Base-by-base conservation (phyloP, 2,329 filamentous ascomycete species). In the Epichloe coenophiala region DNA sequence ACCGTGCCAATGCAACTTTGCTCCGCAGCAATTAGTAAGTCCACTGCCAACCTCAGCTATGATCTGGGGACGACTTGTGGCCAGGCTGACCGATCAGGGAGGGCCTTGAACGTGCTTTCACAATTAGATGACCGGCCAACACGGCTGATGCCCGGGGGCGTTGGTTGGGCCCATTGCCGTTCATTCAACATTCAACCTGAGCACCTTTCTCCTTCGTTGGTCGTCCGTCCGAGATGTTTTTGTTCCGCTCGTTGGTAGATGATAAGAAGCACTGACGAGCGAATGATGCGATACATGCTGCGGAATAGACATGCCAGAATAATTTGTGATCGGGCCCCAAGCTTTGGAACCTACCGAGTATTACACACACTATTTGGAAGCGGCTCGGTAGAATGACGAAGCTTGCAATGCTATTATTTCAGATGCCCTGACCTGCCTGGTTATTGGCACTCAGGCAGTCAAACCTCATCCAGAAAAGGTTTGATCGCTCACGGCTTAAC, bases 31-130 rank as follows among this genome's bases (percentile, higher is more conserved):
- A 35, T 50, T 58, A 48, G 37, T 35, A 31, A 31, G 27, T 31
- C 27, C 27, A 31, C 27, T 31, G 27, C 47, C 38, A 47, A 47
- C 37, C 35, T 37, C 43, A 49, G 47, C 44, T 17, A 59, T 55
- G 66, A 65, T 64, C 63, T 58, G 64, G 64, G 63, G 61, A 64
- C 60, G 57, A 46, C 53, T 56, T 53, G 58, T 54, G 55, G n/a
- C 53, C 51, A 60, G 57, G 58, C 59, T 49, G 54, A 59, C 58
- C 23, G 23, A 27, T 27, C 58, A 51, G 59, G 63, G 43, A 31
- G 9, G 27, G 9, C 9, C 27, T 31, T 31, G 4, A 31, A 31
- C 27, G 44, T 49, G 49, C 50, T 56, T 56, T 60, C 23, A 54
- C 27, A 31, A 31, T 31, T 11, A 31, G 27, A 31, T 31, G 27